Evolutionary conservation across 805 yeast species (phyloP), one percentile per base, ranked within the genome.

Genomic region (Spathaspora sp.): DNA sequence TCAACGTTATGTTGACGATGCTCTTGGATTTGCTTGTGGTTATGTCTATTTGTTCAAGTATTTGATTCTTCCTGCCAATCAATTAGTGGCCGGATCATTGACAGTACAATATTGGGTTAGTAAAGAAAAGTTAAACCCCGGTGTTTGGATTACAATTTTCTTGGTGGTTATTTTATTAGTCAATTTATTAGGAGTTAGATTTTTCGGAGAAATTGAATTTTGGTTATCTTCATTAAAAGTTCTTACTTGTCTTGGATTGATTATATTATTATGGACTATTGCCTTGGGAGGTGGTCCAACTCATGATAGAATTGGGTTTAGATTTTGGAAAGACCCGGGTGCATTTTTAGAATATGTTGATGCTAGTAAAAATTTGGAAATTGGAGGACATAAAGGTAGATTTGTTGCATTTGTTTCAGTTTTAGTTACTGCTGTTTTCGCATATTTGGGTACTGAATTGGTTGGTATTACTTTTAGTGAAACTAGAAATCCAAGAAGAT

Each of bases 221-320:
- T 75, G 86, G 83, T 71, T 86, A 50, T 82, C 88, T 2, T 64
- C 80, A 28, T 69, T 86, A 58, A 87, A 87, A 68, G 84, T 87
- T 32, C 44, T 83, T 40, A 82, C 87, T 6, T 80, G 83, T 71
- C 56, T 83, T 42, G 91, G 87, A n/a, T 72, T 87, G 46, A 86
- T 88, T 52, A 54, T 88, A 14, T 65, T 86, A 48, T 71, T 86
- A 49, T 76, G 86, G 56, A 69, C 84, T 52, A 79, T 87, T 54
- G 85, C 86, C 70, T 72, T 83, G 51, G 96, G 96, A 53, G 96
- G 94, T 50, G 88, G 84, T 28, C 92, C 93, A 56, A 75, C 76
- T 43, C 85, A 84, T 60, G 90, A 86, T 59, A 77, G 93, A 66
- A 68, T 80, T 32, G 93, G 92, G 1, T 87, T 85, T 70, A 76